Conservation (phyloP, 2,329 filamentous ascomycete species). For the Colletotrichum incanum region DNA sequence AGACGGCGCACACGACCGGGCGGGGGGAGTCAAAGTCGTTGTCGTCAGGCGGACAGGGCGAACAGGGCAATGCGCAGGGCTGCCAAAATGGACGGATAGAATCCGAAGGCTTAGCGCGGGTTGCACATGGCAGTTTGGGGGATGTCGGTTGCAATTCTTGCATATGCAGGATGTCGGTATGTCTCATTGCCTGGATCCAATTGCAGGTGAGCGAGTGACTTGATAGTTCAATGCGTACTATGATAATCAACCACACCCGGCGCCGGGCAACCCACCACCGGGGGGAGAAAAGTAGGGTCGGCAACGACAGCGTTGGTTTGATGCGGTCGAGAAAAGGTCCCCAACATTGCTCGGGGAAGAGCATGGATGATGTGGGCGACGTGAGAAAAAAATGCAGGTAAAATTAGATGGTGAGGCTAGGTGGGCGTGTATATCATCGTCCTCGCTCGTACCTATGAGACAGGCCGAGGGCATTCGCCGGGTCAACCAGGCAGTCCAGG, state of each 20-base stretch:
- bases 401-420: slow-evolving; percentile 16
- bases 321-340: background rate
- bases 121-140: slow-evolving; percentile 37
- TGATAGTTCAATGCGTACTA: background rate
- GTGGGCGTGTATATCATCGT: background rate
- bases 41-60: slow-evolving; percentile 21
- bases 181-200: slow-evolving; percentile 1
- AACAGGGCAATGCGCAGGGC: background rate
- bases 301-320: background rate
- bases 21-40: slow-evolving; percentile 13
- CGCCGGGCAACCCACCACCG: slow-evolving; percentile 15
- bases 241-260: slow-evolving; percentile 16
- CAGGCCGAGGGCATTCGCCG: slow-evolving; percentile 17
- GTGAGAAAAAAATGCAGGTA: slow-evolving; percentile 7
- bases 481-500: slow-evolving; percentile 24
- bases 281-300: background rate
- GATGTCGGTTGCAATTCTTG: slow-evolving; percentile 40
- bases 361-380: background rate
- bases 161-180: slow-evolving; percentile 20
- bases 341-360: background rate
- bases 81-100: slow-evolving; percentile 11
- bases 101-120: slow-evolving; percentile 32
- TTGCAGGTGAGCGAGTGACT: background rate
- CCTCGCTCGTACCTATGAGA: background rate
- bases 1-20: background rate